Evolutionary conservation across 441 rosid genomes (phyloP).

Genomic region (Euphorbia schlechtendalii): DNA sequence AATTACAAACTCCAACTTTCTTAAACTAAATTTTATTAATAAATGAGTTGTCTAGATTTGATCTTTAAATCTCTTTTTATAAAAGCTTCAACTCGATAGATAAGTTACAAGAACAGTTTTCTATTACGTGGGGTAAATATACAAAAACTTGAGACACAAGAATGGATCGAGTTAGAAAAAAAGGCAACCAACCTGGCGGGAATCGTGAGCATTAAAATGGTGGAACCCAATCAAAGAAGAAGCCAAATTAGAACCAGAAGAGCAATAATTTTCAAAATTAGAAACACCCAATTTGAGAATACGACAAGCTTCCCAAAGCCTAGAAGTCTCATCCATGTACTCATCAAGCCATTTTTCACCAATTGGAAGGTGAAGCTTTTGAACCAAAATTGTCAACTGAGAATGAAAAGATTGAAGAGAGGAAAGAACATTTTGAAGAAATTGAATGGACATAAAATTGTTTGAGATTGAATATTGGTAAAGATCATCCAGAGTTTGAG

Average conservation of each 20-base stretch:
- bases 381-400: conserved; percentile 33
- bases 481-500: conserved; percentile 34
- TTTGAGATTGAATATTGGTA: conserved; percentile 22
- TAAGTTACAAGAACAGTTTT: too few relatives aligned
- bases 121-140: too few relatives aligned
- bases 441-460: conserved; percentile 36
- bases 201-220: conserved; percentile 21
- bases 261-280: conserved; percentile 30
- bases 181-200: conserved; percentile 28
- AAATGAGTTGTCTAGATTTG: not conserved
- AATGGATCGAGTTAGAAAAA: too few relatives aligned
- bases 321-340: conserved; percentile 54
- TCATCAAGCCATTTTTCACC: conserved; percentile 51
- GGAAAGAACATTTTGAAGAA: conserved; percentile 29
- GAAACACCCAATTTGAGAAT: conserved; percentile 36
- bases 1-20: too few relatives aligned
- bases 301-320: conserved; percentile 43
- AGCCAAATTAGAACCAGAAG: conserved; percentile 25
- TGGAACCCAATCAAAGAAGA: conserved; percentile 25
- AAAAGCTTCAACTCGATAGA: too few relatives aligned
- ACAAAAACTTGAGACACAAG: too few relatives aligned
- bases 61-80: too few relatives aligned
- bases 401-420: conserved; percentile 36
- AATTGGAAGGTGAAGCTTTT: conserved; percentile 37
- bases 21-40: too few relatives aligned